Percentiles rank a stretch among this genome's conserved stretches.
Conservation (phyloP, 352 stramenopile genomes). For the Elongisporangium senticosum region DNA sequence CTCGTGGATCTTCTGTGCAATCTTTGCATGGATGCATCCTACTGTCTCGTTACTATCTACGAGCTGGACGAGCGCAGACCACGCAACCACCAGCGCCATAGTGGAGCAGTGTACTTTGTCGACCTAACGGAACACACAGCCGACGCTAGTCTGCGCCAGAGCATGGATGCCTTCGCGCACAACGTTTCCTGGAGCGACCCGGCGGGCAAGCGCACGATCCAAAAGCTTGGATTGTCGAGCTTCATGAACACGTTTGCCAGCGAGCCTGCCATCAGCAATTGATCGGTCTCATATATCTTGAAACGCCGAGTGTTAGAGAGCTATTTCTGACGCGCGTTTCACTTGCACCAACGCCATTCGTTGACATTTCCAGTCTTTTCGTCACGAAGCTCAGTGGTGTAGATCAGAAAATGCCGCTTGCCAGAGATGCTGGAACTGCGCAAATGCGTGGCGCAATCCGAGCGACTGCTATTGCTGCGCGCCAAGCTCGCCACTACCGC, state of each 20-base stretch:
- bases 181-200: constrained; percentile 75
- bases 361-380: neutral
- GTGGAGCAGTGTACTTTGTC: constrained; percentile 52
- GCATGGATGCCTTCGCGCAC: constrained; percentile 58
- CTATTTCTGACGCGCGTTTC: neutral
- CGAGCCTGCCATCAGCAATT: constrained; percentile 35
- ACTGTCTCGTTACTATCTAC: constrained; percentile 58
- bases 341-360: neutral
- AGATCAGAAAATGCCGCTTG: neutral
- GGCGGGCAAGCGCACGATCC: constrained; percentile 51
- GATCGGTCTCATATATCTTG: constrained; percentile 4
- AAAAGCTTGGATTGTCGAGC: constrained; percentile 63
- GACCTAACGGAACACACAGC: constrained; percentile 33
- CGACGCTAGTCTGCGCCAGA: constrained; percentile 41
- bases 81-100: constrained; percentile 27
- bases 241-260: constrained; percentile 50
- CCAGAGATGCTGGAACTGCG: neutral
- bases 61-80: constrained; percentile 58
- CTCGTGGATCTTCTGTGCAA: constrained; percentile 59
- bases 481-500: constrained; percentile 32
- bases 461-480: constrained; percentile 46
- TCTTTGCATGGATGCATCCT: constrained; percentile 36
- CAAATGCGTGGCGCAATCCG: constrained; percentile 24
- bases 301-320: constrained; percentile 1
- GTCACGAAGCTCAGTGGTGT: neutral